Evolutionary conservation across 805 yeast genomes (phyloP).

Genomic region (Kodamaea laetipori): DNA sequence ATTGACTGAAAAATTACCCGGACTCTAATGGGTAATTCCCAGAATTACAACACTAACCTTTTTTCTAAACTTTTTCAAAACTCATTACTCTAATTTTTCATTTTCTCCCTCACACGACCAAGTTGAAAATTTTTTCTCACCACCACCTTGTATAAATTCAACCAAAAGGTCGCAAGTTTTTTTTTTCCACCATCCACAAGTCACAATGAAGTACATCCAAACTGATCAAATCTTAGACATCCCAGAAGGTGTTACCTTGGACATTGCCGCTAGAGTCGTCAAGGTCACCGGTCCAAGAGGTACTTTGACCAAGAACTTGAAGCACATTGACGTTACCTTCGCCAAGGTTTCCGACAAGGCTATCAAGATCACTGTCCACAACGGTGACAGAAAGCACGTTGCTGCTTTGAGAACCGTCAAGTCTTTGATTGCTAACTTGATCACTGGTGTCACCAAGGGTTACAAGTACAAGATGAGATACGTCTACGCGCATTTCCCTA

Average conservation of each 20-base stretch:
- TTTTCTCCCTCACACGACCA: constrained; percentile 6
- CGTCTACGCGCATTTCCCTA: constrained; percentile 99
- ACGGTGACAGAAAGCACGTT: constrained; percentile 99
- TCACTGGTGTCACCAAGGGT: constrained; percentile 99
- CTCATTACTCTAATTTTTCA: constrained; percentile 6
- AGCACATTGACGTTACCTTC: constrained; percentile 95
- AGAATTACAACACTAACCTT: neutral
- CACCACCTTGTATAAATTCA: neutral
- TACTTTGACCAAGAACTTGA: constrained; percentile 81
- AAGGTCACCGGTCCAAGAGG: constrained; percentile 99
- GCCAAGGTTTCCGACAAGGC: constrained; percentile 67
- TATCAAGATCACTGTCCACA: constrained; percentile 90
- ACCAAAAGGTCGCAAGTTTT: neutral
- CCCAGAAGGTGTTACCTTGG: constrained; percentile 92
- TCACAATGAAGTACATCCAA: constrained; percentile 75
- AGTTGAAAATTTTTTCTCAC: constrained; percentile 1
- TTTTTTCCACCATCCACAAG: neutral
- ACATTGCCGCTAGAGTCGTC: constrained; percentile 87
- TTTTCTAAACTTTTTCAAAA: neutral
- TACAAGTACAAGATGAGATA: constrained; percentile 99
- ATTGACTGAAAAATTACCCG: no score
- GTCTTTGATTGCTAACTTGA: constrained; percentile 89
- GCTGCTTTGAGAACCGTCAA: constrained; percentile 99
- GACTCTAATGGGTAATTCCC: constrained; percentile 2
- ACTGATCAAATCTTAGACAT: constrained; percentile 78